A percentile compares a stretch with the other conserved stretches of the same genome.
Conservation (phyloP, 108 stramenopile species). For the Chaetoceros muelleri region DNA sequence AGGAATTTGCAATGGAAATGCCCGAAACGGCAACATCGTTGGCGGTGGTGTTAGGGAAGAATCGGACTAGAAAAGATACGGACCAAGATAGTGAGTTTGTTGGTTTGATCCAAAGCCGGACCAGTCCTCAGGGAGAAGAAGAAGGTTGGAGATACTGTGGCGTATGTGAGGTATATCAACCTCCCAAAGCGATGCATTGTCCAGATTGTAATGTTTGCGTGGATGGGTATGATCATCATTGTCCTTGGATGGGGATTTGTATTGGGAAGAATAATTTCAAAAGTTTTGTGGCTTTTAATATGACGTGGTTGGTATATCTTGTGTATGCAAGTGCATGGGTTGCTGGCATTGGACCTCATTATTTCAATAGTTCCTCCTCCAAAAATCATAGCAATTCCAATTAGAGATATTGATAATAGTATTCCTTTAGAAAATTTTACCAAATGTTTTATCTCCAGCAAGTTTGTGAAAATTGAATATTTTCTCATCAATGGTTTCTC, state of each 20-base stretch:
- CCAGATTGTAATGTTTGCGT: constrained; percentile 84
- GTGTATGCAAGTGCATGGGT: constrained; percentile 64
- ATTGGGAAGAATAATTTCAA: constrained; percentile 76
- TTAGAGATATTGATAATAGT: neutral
- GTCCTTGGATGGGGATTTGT: constrained; percentile 87
- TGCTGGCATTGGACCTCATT: constrained; percentile 32
- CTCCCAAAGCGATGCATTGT: constrained; percentile 76
- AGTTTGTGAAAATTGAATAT: constrained; percentile 36
- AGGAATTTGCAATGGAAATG: constrained; percentile 2
- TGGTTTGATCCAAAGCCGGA: constrained; percentile 16
- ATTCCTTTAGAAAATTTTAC: neutral
- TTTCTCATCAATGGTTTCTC: constrained; percentile 31
- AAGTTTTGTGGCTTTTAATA: constrained; percentile 69
- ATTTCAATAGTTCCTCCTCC: constrained; percentile 1
- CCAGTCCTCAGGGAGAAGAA: neutral
- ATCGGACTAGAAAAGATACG: constrained; percentile 11
- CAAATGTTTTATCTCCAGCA: constrained; percentile 24
- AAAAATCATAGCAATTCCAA: neutral
- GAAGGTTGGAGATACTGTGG: neutral
- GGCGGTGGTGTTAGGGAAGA: constrained; percentile 19
- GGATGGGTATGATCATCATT: constrained; percentile 86
- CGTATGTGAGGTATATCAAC: constrained; percentile 35
- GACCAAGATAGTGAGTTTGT: constrained; percentile 66
- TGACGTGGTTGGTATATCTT: constrained; percentile 64
- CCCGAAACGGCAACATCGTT: constrained; percentile 22